Evolutionary conservation across 2,329 filamentous ascomycete genomes (phyloP).

Genomic region (Macroventuria anomochaeta): DNA sequence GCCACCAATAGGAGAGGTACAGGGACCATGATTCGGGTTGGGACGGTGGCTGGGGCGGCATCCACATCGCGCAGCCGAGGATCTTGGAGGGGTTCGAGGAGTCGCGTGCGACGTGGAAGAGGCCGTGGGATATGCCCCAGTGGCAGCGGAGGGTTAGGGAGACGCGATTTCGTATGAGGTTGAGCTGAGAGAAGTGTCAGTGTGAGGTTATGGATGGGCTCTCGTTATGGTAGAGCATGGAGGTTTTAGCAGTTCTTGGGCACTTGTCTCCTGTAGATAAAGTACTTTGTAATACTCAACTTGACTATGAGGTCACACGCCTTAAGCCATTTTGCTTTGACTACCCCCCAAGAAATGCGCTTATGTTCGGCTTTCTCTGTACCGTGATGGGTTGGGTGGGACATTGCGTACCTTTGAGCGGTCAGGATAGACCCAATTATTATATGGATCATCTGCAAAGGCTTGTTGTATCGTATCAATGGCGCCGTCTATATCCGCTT

Average conservation of each 20-base stretch:
- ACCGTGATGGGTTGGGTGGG: too few species aligned
- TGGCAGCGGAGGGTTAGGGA: slow-evolving; percentile 70
- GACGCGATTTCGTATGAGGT: slow-evolving; percentile 64
- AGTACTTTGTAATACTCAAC: neutral
- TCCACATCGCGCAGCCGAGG: slow-evolving; percentile 76
- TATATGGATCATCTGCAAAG: slow-evolving; percentile 71
- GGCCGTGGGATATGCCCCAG: slow-evolving; percentile 73
- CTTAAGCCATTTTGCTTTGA: too few species aligned
- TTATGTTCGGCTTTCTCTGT: too few species aligned
- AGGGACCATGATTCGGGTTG: slow-evolving; percentile 64
- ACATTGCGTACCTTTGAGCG: slow-evolving; percentile 60
- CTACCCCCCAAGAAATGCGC: too few species aligned
- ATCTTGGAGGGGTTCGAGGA: slow-evolving; percentile 57
- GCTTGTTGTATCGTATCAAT: slow-evolving; percentile 71
- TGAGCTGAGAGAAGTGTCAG: slow-evolving; percentile 57
- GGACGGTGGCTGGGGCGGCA: slow-evolving; percentile 61
- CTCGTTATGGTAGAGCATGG: too few species aligned
- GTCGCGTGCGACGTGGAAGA: slow-evolving; percentile 74
- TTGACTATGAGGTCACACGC: slow-evolving; percentile 9
- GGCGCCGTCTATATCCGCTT: slow-evolving; percentile 67
- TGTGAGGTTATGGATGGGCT: neutral
- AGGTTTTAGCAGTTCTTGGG: too few species aligned
- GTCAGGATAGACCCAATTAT: slow-evolving; percentile 68
- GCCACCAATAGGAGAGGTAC: slow-evolving; percentile 68
- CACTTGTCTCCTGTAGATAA: neutral